These are phyloP conservation scores for Glarea lozoyensis DNA, from an alignment of 495 filamentous ascomycete species.

Conservation along the genomic window DNA sequence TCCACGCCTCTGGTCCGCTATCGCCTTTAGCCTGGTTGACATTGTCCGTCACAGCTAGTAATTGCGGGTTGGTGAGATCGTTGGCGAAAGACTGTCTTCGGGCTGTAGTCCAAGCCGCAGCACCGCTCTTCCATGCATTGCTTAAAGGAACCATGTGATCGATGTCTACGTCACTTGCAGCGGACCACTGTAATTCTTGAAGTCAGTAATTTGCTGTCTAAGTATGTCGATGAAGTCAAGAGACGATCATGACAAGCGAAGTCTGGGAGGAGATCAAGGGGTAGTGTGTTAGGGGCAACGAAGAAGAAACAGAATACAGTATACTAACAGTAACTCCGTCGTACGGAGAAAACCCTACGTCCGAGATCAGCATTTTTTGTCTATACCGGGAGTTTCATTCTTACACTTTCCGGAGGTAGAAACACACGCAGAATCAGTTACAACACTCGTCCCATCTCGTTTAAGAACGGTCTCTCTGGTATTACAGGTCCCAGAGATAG, in stretches of 20 bases:
- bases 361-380: no score
- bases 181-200: no score
- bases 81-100: constrained; percentile 61
- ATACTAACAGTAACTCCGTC: constrained; percentile 58
- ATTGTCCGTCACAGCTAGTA: constrained; percentile 65
- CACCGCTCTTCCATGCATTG: constrained; percentile 49
- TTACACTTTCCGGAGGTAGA: constrained; percentile 50
- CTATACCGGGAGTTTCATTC: no score
- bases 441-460: constrained; percentile 56
- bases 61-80: constrained; percentile 59
- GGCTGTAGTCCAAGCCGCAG: constrained; percentile 48
- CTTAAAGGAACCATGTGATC: constrained; percentile 69
- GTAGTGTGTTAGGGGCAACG: no score
- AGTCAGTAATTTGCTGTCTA: no score
- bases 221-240: no score
- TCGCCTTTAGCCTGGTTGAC: constrained; percentile 66
- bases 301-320: no score
- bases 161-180: constrained; percentile 58
- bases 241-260: no score
- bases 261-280: no score
- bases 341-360: constrained; percentile 58
- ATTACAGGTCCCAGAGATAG: constrained; percentile 51
- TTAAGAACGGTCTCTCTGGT: constrained; percentile 56
- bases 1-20: constrained; percentile 61
- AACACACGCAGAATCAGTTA: constrained; percentile 39